Evolutionary conservation across 192 early-diverging fungal species (phyloP), one percentile per base, ranked within the genome.

Genomic region (Pilaira anomala): DNA sequence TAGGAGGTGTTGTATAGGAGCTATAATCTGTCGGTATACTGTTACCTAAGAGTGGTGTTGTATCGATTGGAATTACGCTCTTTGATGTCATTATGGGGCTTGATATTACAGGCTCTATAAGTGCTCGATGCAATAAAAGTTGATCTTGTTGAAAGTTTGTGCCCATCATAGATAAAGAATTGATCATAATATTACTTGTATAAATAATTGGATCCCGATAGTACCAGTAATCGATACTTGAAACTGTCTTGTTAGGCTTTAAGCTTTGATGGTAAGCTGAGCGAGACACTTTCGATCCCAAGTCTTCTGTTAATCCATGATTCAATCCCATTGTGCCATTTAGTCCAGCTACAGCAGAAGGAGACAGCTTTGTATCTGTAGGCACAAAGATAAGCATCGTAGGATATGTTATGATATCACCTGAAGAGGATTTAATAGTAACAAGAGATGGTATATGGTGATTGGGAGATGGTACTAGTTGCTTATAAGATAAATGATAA

Each of bases 51-150:
- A 36, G 11, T 9, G 33, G 33, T 13, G 52, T n/a, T 28, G 52
- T 54, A 28, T 54, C n/a, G 26, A 54, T 22, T 0, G 24, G n/a
- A 1, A 54, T 24, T 3, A 24, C 52, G 16, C 25, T 28, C 16
- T 54, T 54, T 3, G 24, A 54, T 0, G 52, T 28, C 52, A 54
- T 54, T 30, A 54, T 29, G 3, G 7, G 21, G 14, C 52, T 54
- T 14, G 29, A 13, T 2, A 26, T 3, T 14, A 54, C 52, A 2
- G 52, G 52, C 30, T 54, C 52, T 13, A 85, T 81, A 65, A 97
- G 81, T 26, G 93, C 93, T 14, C 92, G 89, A 65, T 88, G 80
- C 29, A 92, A 73, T 42, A 87, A 87, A 8, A 93, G 95, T 42
- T 88, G 82, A 3, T 93, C 93, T 45, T 95, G 86, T 45, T 93